Base-by-base conservation (phyloP, 2,329 filamentous ascomycete species). In the Colletotrichum limetticola region DNA sequence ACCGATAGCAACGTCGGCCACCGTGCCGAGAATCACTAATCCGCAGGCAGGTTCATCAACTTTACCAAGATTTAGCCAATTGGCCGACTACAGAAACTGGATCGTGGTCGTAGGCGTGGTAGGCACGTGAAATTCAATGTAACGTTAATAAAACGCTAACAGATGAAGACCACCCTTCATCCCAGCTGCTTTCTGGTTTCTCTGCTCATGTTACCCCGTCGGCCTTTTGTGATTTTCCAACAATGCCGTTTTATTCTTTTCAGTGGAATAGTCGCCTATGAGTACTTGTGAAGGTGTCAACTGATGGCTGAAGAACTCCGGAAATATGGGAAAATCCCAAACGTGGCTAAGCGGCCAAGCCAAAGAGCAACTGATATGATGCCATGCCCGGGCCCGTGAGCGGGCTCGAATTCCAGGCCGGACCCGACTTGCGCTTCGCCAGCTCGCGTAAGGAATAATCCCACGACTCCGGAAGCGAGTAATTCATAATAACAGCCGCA, bases 61-160 rank as follows among this genome's bases (percentile, higher is more conserved):
- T 24, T 42, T 19, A 4, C 37, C 19, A 35, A 28, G 5, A 24
- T 8, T 26, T 32, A 35, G 16, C 7, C 58, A 42, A 42, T 22
- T 49, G 42, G 42, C 19, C 42, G 42, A 49, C 42, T n/a, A 49
- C 19, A 49, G 42, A 11, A 49, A 49, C 42, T 49, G 19, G 42
- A 49, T 49, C 19, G 42, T n/a, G 42, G 42, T 49, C 7, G 42
- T 22, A 49, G 28, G 32, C 46, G 42, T 49, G 19, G 42, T 22
- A 49, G 28, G 32, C 46, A 24, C 32, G 28, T 46, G 61, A 64
- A 28, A 32, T 22, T n/a, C 53, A 70, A 71, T 71, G 66, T 66
- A 66, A 73, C 56, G 35, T 71, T 66, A 56, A 56, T 70, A 52
- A 56, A 57, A 66, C 37, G 49, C 61, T 57, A 73, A 61, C 56